Evolutionary conservation across 257 asterid species (phyloP), one percentile per base, ranked within the genome.

Genomic region (Nicotiana undulata): DNA sequence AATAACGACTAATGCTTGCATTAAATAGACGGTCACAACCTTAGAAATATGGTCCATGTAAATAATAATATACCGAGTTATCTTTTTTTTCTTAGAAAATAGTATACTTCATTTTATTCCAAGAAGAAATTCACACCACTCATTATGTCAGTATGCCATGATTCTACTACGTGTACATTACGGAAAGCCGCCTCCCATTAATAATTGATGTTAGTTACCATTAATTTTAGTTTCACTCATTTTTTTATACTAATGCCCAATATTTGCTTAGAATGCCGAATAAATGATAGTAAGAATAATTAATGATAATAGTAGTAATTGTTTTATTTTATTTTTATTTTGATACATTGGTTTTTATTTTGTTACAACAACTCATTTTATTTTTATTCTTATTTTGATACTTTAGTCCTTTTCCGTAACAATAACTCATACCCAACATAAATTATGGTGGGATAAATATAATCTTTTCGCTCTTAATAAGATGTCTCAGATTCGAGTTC

Each of bases 1-100:
- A 40, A 8, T 0, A 40, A 2, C 0, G 0, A 40, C 0, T 8
- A 40, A 40, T 40, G 0, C 0, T 8, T 40, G 0, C 0, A 40
- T 8, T 40, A 37, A 8, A 9, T 37, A 37, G 46, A 29, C 5
- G 4, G 5, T 3, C 3, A 34, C 1, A 34, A 7, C 7, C 0
- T 37, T 37, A 37, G 1, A 37, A 37, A 3, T 37, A 0, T 0
- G 10, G 0, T 7, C 9, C 9, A 6, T 34, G 0, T 1, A 6
- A 6, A 34, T 34, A 34, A 2, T 0, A 0, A 37, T 37, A 6
- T 0, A 7, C 0, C 2, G 7, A 37, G 2, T 37, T 37, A 0
- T 37, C 0, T 0, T 1, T 5, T n/a, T 68, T 66, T 66, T 20
- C 68, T 26, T 6, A 66, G 13, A 67, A 34, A 59, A 4, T 31